phyloP scores from a whole-genome alignment of 2,329 filamentous ascomycete genomes.

The Leptodontidium sp. region DNA sequence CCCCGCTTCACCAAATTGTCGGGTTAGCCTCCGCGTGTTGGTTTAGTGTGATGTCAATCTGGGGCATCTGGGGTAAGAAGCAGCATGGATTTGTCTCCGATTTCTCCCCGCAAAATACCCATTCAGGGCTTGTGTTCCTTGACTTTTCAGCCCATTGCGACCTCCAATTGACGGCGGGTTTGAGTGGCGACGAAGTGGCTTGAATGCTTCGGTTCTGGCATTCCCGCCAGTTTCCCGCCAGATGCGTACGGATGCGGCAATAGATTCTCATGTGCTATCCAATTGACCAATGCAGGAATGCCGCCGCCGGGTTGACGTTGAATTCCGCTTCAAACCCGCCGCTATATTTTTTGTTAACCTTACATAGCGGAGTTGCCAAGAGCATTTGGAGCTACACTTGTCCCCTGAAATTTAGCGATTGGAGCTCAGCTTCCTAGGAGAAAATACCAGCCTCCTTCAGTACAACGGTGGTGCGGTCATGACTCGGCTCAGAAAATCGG shows the following conservation, averaged over 20 bases:
- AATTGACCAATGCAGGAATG: neutral
- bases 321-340: slow-evolving; percentile 2
- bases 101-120: neutral
- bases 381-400: neutral
- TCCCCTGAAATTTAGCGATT: neutral
- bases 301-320: neutral
- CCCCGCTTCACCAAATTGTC: slow-evolving; percentile 4
- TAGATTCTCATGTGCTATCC: neutral
- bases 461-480: too few species aligned
- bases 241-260: neutral
- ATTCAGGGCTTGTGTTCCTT: neutral
- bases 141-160: neutral
- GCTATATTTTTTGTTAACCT: neutral
- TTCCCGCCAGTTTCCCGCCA: slow-evolving; percentile 5
- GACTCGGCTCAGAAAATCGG: too few species aligned
- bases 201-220: neutral
- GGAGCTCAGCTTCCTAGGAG: neutral
- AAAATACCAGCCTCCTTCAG: too few species aligned
- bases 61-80: neutral
- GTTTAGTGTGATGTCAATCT: neutral
- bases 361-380: neutral
- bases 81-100: neutral
- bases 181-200: neutral
- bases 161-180: neutral
- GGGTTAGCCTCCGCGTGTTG: neutral